Evolutionary conservation across 2,329 filamentous ascomycete species (phyloP), one percentile per base, ranked within the genome.

Genomic region (Westerdykella sp.): DNA sequence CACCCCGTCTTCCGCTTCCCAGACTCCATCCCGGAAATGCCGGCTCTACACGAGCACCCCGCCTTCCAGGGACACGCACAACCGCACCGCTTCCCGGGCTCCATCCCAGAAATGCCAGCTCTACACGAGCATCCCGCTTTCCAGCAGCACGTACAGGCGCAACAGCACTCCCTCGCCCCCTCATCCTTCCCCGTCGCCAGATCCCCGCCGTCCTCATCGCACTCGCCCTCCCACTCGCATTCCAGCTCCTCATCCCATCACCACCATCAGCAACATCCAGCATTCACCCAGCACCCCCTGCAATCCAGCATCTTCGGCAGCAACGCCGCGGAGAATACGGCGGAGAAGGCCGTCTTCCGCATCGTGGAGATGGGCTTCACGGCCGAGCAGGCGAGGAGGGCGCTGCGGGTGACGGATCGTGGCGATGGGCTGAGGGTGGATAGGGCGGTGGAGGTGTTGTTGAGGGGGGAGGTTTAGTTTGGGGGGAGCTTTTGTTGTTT

Each of bases 361-460:
- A 75, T 83, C 43, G 76, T 81, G 5, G 74, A 79, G 30, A 77
- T 83, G 59, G 80, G 80, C 0, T 83, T 83, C 50, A 70, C 70
- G 6, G 65, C 73, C 13, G 70, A 72, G 14, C 71, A 79, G 48
- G 79, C 78, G 6, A 73, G 74, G 45, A 72, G 74, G 53, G 80
- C 80, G 14, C 63, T 83, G 14, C 72, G 73, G 34, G 71, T 75
- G 51, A 83, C 79, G 5, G 80, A 83, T 57, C 73, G 72, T 12
- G 80, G 79, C 0, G 76, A 80, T 49, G 77, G 77, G 1, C 65
- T 83, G 48, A 68, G 80, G 44, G 69, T 78, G 9, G 72, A 80
- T 51, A 71, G 73, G 4, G 80, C 80, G 0, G 73, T 82, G 16
- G 73, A 78, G 45, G 55, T 80, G 44, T 62, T 83, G 48, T 55